These are phyloP conservation scores for Cryptosporidium viatorum DNA, from an alignment of 169 alveolate genomes.

Conservation along the genomic window DNA sequence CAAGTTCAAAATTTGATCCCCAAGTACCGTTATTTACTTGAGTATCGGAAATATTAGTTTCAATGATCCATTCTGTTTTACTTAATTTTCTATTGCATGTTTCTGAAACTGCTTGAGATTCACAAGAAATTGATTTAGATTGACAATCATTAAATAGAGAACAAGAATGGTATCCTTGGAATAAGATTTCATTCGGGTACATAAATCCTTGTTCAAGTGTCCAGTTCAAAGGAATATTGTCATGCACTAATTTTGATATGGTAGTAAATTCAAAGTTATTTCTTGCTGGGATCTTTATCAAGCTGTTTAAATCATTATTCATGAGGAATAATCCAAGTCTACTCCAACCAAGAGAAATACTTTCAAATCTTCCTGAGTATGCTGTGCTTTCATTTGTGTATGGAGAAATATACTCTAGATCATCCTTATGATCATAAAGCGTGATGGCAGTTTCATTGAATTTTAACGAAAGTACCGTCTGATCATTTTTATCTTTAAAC, in stretches of 20 bases:
- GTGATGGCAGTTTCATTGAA: slow-evolving; percentile 47
- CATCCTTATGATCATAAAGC: slow-evolving; percentile 30
- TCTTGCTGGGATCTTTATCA: slow-evolving; percentile 47
- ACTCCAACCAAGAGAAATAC: slow-evolving; percentile 24
- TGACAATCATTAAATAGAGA: slow-evolving; percentile 8
- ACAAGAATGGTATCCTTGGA: slow-evolving; percentile 9
- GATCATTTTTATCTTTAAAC: slow-evolving; percentile 8
- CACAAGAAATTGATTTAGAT: background rate
- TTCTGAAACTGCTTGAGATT: slow-evolving; percentile 13
- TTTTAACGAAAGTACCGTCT: background rate
- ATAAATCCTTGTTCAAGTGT: background rate
- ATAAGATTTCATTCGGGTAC: slow-evolving; percentile 2
- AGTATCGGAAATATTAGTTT: background rate
- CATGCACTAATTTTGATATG: background rate
- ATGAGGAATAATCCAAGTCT: slow-evolving; percentile 24
- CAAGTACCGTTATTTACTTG: slow-evolving; percentile 27
- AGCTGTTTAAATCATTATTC: background rate
- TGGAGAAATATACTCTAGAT: slow-evolving; percentile 8
- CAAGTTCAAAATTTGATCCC: background rate
- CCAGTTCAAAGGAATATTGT: background rate
- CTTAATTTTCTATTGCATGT: background rate
- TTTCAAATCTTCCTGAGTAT: slow-evolving; percentile 20
- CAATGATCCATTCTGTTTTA: background rate
- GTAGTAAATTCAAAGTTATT: slow-evolving; percentile 11
- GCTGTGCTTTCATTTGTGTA: slow-evolving; percentile 17